Conservation (phyloP, 768 basidiomycete species). For the Agrocybe chaxingu region DNA sequence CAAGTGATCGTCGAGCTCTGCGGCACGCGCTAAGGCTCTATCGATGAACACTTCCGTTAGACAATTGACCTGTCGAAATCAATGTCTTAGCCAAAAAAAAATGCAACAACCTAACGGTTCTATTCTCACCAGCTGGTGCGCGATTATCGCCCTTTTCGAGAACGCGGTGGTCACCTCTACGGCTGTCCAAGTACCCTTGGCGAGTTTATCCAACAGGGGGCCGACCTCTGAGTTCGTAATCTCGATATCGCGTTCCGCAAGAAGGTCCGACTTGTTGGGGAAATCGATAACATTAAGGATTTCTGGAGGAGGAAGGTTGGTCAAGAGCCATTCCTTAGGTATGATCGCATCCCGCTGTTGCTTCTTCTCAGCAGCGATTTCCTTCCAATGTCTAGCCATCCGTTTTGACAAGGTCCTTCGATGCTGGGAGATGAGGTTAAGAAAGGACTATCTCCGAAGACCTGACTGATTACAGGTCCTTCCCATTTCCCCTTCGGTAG, state of each 20-base stretch:
- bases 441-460: no score
- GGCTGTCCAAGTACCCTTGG: slow-evolving; percentile 52
- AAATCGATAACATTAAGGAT: slow-evolving; percentile 51
- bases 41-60: slow-evolving; percentile 84
- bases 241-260: slow-evolving; percentile 48
- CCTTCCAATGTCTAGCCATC: slow-evolving; percentile 40
- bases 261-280: slow-evolving; percentile 54
- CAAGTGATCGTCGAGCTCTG: slow-evolving; percentile 62
- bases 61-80: slow-evolving; percentile 62
- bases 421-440: no score
- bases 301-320: slow-evolving; percentile 40
- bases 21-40: slow-evolving; percentile 59
- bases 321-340: slow-evolving; percentile 63
- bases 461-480: no score
- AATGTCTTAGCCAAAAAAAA: neutral
- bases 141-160: slow-evolving; percentile 74
- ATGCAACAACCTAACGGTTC: neutral
- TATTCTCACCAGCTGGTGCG: slow-evolving; percentile 66
- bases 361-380: slow-evolving; percentile 53
- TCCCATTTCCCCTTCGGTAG: no score
- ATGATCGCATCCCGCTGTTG: slow-evolving; percentile 49
- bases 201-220: slow-evolving; percentile 50
- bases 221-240: slow-evolving; percentile 43
- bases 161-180: slow-evolving; percentile 72
- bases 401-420: slow-evolving; percentile 15